Conservation (phyloP, 2,329 filamentous ascomycete species). For the Thermothelomyces thermophilus region DNA sequence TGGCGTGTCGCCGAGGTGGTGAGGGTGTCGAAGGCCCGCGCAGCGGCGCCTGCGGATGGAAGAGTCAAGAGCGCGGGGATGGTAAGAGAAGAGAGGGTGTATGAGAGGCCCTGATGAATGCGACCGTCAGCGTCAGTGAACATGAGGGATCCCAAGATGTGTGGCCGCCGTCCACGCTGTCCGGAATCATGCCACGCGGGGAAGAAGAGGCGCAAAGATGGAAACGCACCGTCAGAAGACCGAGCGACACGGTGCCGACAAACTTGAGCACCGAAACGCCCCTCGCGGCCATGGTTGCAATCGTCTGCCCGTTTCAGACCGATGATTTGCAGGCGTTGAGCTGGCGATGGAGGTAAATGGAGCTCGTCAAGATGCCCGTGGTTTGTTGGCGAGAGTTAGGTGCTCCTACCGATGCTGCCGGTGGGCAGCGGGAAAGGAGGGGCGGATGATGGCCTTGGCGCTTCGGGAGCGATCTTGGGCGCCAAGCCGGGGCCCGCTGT, state of each 20-base stretch:
- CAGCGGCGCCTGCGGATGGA: constrained; percentile 65
- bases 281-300: constrained; percentile 54
- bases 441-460: constrained; percentile 2
- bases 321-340: constrained; percentile 20
- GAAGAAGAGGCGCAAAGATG: background rate
- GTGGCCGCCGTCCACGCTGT: too few species aligned
- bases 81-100: constrained; percentile 70
- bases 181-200: constrained; percentile 7
- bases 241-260: constrained; percentile 82
- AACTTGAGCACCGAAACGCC: constrained; percentile 81
- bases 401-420: background rate
- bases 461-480: constrained; percentile 2
- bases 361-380: background rate
- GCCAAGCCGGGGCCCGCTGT: background rate
- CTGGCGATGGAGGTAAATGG: constrained; percentile 4
- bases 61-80: constrained; percentile 76
- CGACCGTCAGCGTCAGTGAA: background rate
- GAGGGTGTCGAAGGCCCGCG: constrained; percentile 64
- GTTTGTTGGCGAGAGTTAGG: background rate
- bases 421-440: background rate
- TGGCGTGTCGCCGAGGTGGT: constrained; percentile 57
- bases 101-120: constrained; percentile 68
- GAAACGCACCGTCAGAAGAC: constrained; percentile 71
- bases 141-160: background rate
- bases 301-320: constrained; percentile 13